Evolutionary conservation across 106 monocot species (phyloP), one percentile per base, ranked within the genome.

Genomic region (Allium cepa): DNA sequence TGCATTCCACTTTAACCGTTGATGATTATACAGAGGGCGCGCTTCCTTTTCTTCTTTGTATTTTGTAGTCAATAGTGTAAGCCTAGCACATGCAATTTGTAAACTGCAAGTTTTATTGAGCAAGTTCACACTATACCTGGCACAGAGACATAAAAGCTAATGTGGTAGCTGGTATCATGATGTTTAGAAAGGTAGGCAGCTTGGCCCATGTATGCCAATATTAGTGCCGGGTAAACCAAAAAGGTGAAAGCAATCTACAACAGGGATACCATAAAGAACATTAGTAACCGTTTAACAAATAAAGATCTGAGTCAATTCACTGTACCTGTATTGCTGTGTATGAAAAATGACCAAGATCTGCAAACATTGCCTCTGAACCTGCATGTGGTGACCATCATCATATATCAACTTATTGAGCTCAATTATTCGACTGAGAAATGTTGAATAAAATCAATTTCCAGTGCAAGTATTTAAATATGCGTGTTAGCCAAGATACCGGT

Each of bases 121-220:
- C 36, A 36, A 36, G 36, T 36, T 5, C 17, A 14, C 36, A 56
- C 57, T 12, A 28, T 82, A 85, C 85, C 85, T 78, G 85, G 85
- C 66, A 90, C 77, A 7, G 77, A 79, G 22, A 72, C 77, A 74
- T 84, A 88, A 72, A 84, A 88, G 2, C 81, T 76, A 28, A 84
- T 88, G 50, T 73, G 53, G 50, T 79, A 78, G 64, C 66, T 72
- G 0, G 84, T 73, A 11, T 64, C 18, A 58, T 88, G 88, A 63
- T 88, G 75, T 62, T 69, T 76, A 13, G 84, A 88, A 26, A 88
- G 55, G 71, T 84, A 88, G 69, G 88, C 88, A 60, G 88, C 81
- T 82, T 88, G 84, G 9, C 84, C 88, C 88, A 88, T 88, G 77
- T 88, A 88, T 73, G 74, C 88, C 67, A 88, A 69, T 56, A 84